Conservation (phyloP, 208 protist genomes). For the Plasmodiophora brassicae region DNA sequence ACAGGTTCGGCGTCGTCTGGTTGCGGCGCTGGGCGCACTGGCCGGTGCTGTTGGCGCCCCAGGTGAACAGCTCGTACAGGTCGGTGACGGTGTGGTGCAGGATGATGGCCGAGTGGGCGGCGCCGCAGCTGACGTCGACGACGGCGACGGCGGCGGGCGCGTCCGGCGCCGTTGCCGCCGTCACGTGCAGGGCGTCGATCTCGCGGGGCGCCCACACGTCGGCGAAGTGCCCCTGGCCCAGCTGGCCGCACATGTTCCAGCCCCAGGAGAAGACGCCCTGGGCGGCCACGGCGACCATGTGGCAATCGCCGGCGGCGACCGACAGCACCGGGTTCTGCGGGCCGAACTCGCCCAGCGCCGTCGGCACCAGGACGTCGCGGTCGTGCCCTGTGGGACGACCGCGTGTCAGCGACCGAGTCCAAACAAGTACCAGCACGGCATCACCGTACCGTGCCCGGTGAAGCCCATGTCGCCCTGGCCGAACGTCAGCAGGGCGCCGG, state of each 20-base stretch:
- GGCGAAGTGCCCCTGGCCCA: not conserved
- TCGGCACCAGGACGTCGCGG: not conserved
- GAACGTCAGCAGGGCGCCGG: not conserved
- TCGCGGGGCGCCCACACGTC: not conserved
- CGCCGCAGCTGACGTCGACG: not conserved
- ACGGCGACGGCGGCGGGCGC: not conserved
- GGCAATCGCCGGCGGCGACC: not conserved
- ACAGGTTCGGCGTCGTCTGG: too few species aligned
- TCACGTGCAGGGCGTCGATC: not conserved
- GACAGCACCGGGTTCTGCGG: not conserved
- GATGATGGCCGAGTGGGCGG: not conserved
- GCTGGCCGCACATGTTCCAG: not conserved
- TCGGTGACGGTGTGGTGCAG: not conserved
- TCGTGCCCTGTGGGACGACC: too few species aligned
- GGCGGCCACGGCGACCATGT: not conserved
- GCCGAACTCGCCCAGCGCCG: not conserved
- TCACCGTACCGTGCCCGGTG: constrained; percentile 5
- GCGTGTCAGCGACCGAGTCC: too few species aligned
- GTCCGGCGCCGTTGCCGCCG: not conserved
- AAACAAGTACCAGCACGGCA: too few species aligned
- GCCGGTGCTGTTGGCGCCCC: not conserved
- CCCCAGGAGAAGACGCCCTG: not conserved
- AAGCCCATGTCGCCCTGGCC: not conserved
- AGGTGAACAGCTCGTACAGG: not conserved
- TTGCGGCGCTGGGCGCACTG: not conserved